Evolutionary conservation across 331 rosid genomes (phyloP).

Genomic region (Rhamnella rubrinervis): DNA sequence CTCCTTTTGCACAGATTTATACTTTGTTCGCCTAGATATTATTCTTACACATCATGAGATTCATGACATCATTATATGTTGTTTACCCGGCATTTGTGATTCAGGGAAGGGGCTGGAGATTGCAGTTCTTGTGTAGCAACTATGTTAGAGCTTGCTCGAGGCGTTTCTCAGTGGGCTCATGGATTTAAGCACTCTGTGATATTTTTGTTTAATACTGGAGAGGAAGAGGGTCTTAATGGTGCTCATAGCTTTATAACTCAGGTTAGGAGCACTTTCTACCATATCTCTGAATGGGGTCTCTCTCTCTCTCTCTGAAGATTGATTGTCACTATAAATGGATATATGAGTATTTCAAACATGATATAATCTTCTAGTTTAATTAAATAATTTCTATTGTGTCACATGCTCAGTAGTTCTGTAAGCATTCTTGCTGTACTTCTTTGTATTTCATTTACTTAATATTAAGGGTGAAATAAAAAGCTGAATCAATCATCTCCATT

Average conservation of each 20-base stretch:
- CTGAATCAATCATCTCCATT: not conserved
- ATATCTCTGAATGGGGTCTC: conserved; percentile 5
- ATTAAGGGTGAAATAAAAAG: not conserved
- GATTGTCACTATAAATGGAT: not conserved
- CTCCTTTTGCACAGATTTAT: not conserved
- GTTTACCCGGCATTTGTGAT: conserved; percentile 23
- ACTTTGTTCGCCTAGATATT: not conserved
- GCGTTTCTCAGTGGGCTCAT: conserved; percentile 95
- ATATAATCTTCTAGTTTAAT: too few relatives aligned
- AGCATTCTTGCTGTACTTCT: too few relatives aligned
- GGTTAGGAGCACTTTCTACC: conserved; percentile 49
- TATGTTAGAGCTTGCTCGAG: conserved; percentile 98
- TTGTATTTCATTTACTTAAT: not conserved
- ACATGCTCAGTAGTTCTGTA: too few relatives aligned
- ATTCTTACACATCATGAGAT: not conserved
- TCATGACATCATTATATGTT: not conserved
- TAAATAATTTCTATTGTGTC: too few relatives aligned
- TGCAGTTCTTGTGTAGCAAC: conserved; percentile 93
- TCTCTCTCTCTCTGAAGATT: not conserved
- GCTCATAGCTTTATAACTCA: conserved; percentile 97
- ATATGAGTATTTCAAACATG: too few relatives aligned
- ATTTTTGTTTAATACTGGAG: conserved; percentile 92
- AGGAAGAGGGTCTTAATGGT: conserved; percentile 96
- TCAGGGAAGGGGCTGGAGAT: conserved; percentile 98
- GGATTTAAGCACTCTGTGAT: conserved; percentile 81